Percentiles rank a stretch among this genome's conserved stretches.
These are phyloP conservation scores for Venturia nashicola DNA, from an alignment of 2,329 filamentous ascomycete genomes.

Conservation along the genomic window DNA sequence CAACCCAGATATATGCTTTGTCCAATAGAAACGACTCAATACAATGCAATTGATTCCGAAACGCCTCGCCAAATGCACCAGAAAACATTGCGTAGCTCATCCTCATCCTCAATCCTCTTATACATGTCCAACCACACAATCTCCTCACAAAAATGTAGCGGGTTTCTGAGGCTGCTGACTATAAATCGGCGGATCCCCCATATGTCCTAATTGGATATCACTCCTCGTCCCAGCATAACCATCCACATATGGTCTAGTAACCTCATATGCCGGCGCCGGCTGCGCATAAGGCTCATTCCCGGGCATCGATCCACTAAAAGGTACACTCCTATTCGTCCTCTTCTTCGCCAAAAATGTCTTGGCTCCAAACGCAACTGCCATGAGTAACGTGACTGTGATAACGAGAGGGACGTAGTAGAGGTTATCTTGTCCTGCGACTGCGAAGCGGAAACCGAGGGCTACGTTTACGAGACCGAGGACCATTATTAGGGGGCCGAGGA, in stretches of 20 bases:
- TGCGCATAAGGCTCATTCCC: background rate
- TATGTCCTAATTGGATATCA: constrained; percentile 3
- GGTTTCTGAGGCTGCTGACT: constrained; percentile 5
- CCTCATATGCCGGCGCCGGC: background rate
- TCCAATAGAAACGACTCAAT: too few relatives aligned
- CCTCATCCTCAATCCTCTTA: background rate
- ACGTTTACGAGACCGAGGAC: constrained; percentile 14
- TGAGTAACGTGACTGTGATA: constrained; percentile 13
- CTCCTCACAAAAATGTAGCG: background rate
- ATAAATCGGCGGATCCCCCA: constrained; percentile 10
- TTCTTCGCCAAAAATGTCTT: background rate
- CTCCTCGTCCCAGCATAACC: background rate
- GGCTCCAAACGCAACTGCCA: background rate
- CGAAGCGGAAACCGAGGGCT: constrained; percentile 16
- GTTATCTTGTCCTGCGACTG: constrained; percentile 12
- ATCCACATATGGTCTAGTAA: constrained; percentile 4
- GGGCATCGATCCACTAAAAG: constrained; percentile 1
- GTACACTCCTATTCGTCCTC: background rate
- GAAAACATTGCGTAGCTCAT: background rate
- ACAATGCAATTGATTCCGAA: background rate
- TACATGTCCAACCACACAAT: background rate
- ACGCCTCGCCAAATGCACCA: background rate
- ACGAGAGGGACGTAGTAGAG: constrained; percentile 14
- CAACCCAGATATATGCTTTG: too few relatives aligned
- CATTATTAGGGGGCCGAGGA: constrained; percentile 14